Evolutionary conservation across 225 moss, liverwort and hornwort genomes (phyloP).

Genomic region (Ulota crispa): DNA sequence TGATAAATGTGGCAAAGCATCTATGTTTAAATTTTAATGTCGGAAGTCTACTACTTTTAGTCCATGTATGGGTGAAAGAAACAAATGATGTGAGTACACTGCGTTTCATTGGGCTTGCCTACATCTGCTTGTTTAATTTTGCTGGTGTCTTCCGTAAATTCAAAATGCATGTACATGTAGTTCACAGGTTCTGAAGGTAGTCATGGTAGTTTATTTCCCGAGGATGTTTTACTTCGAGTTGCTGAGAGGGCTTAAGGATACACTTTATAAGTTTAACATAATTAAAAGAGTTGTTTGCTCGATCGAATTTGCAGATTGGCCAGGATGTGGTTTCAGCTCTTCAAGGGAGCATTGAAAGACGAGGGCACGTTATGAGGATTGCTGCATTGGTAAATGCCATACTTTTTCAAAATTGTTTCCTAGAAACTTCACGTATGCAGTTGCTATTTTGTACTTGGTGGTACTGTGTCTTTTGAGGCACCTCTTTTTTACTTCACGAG

Average conservation of each 20-base stretch:
- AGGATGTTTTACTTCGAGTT: background rate
- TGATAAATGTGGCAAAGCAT: slow-evolving; percentile 8
- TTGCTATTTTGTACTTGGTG: background rate
- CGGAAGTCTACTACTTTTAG: background rate
- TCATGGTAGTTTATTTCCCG: background rate
- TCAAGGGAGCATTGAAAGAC: slow-evolving; percentile 57
- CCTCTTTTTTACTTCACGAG: background rate
- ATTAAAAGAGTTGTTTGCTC: background rate
- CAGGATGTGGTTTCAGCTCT: slow-evolving; percentile 66
- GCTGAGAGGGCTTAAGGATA: background rate
- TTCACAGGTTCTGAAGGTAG: background rate
- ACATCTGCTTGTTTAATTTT: background rate
- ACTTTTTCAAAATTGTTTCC: slow-evolving; percentile 7
- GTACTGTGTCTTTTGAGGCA: background rate
- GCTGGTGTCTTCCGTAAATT: background rate
- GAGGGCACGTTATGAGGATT: slow-evolving; percentile 60
- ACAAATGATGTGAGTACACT: background rate
- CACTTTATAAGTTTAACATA: background rate
- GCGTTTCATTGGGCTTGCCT: slow-evolving; percentile 9
- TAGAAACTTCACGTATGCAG: background rate
- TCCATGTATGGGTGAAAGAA: background rate
- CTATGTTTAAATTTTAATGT: background rate
- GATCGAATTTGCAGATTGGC: slow-evolving; percentile 48
- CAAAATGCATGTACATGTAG: background rate
- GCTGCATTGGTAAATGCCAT: slow-evolving; percentile 56